Percentiles rank a stretch among this genome's conserved stretches.
Evolutionary conservation across 2,329 filamentous ascomycete genomes (phyloP).

Genomic region (Aureobasidium sp.): DNA sequence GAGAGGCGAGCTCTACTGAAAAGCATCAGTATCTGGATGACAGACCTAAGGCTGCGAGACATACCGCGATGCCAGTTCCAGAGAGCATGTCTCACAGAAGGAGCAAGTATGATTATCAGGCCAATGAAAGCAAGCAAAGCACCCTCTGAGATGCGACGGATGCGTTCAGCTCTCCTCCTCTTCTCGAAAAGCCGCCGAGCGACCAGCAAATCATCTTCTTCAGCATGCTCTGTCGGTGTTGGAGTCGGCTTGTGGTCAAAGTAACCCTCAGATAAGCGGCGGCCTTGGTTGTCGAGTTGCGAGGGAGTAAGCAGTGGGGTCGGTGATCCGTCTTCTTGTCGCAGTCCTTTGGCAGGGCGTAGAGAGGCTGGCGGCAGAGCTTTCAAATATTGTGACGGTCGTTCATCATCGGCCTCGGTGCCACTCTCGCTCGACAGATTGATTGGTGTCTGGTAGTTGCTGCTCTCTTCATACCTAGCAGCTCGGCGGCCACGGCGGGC

Average conservation of each 20-base stretch:
- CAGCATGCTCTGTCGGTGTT: conserved; percentile 27
- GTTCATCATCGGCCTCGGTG: conserved; percentile 92
- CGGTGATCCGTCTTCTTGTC: conserved; percentile 40
- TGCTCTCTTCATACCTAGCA: not conserved
- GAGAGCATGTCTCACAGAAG: conserved; percentile 24
- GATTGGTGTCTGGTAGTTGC: conserved; percentile 25
- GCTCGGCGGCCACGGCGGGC: conserved; percentile 5
- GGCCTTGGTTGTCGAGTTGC: conserved; percentile 41
- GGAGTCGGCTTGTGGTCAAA: conserved; percentile 24
- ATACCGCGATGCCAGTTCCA: conserved; percentile 36
- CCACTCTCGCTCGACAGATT: conserved; percentile 75
- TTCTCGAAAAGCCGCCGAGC: conserved; percentile 67
- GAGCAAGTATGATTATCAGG: conserved; percentile 36
- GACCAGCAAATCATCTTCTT: conserved; percentile 37
- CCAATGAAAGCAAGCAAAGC: conserved; percentile 48
- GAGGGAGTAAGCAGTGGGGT: conserved; percentile 41
- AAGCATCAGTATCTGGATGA: not conserved
- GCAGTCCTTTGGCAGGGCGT: conserved; percentile 69
- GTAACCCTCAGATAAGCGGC: conserved; percentile 31
- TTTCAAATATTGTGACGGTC: conserved; percentile 59
- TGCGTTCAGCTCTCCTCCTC: conserved; percentile 84
- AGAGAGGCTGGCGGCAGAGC: conserved; percentile 73
- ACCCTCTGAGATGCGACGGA: conserved; percentile 54
- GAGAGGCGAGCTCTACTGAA: conserved; percentile 35
- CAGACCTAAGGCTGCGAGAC: conserved; percentile 21